Conservation (phyloP, 1,284 basidiomycete genomes). For the Ceratobasidium sp. region DNA sequence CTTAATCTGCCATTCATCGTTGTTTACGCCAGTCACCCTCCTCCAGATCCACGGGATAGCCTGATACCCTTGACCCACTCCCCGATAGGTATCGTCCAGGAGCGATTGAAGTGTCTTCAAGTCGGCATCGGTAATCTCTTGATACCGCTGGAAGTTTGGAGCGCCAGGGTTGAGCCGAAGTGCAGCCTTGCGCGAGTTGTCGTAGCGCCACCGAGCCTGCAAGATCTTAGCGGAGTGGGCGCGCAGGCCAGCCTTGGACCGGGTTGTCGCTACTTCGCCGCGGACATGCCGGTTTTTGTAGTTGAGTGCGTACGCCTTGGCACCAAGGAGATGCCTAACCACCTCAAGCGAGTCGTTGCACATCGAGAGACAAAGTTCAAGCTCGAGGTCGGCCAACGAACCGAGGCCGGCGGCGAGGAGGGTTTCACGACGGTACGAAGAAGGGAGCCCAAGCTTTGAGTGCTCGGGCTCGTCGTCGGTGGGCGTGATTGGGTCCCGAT, state of each 20-base stretch:
- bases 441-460: constrained; percentile 22
- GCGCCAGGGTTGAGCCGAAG: neutral
- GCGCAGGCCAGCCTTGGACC: neutral
- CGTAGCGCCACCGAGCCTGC: neutral
- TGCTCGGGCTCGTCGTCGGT: constrained; percentile 18
- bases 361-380: neutral
- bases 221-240: neutral
- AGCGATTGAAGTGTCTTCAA: neutral
- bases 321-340: neutral
- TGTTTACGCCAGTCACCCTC: neutral
- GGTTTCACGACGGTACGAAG: neutral
- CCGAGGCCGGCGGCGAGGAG: neutral
- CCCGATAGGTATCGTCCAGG: neutral
- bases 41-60: constrained; percentile 28
- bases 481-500: neutral
- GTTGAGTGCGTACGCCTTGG: neutral
- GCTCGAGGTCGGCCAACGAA: neutral
- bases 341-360: neutral
- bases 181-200: neutral
- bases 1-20: constrained; percentile 14
- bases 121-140: neutral
- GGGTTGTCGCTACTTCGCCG: constrained; percentile 7
- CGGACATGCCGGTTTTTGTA: neutral
- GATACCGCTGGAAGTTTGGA: neutral
- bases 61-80: neutral